Evolutionary conservation across 164 flowering plant species (phyloP), one percentile per base, ranked within the genome.

Genomic region (Berberis thunbergii): DNA sequence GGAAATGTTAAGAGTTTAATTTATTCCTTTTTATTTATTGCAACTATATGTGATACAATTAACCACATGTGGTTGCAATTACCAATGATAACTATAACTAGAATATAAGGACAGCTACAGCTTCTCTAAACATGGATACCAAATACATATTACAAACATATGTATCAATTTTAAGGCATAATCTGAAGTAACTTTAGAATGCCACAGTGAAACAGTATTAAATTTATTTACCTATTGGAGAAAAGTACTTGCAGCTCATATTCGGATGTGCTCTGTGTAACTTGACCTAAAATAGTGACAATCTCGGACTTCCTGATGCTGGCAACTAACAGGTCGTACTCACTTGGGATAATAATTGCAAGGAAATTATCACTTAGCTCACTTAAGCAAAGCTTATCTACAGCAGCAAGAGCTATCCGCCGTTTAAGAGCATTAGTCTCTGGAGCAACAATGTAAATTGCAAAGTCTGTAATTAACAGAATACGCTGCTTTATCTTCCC

Each of bases 251-350:
- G 89, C 66, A 91, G 84, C 52, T 84, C 96, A 67, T 78, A 86
- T 48, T 84, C 80, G 43, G 98, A 83, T 46, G 83, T 69, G 69
- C 65, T 84, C 76, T 86, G 91, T 12, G 83, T 81, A 61, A 92
- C 95, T 61, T 86, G 96, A 54, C 84, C 84, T 64, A 95, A 66
- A 57, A 84, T 82, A 4, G 84, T 85, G 9, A 88, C 91, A 61
- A 95, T 86, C 72, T 95, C 97, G n/a, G 84, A 79, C 78, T 95
- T 91, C 41, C 97, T 80, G 41, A 95, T 86, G 72, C 96, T 89
- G 45, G 98, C 97, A 87, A 95, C 80, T 43, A 92, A 88, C 48
- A 84, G 49, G 73, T 89, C 99, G 75, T 89, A 95, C 76, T 95
- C 99, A 3, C 81, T 87, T 12, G 94, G 99, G 62, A 95, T 75